Percentiles rank a stretch among this genome's conserved stretches.
These are phyloP conservation scores for Neurospora cerealis DNA, from an alignment of 495 filamentous ascomycete genomes.

Conservation along the genomic window DNA sequence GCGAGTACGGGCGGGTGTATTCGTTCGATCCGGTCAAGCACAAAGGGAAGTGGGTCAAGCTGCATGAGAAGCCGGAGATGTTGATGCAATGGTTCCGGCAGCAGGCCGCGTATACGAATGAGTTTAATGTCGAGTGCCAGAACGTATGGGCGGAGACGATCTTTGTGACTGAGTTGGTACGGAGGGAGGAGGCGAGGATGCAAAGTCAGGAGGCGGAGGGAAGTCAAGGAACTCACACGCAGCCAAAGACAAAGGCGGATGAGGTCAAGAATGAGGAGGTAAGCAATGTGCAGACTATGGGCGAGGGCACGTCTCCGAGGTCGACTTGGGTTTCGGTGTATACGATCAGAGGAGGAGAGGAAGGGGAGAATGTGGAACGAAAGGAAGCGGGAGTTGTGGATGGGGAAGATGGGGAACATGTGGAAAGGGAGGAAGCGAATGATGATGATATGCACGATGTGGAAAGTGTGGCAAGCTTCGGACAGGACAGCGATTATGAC, in stretches of 20 bases:
- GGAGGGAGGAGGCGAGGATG: neutral
- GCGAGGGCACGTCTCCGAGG: neutral
- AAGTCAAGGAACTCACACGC: neutral
- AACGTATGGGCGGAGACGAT: conserved; percentile 12
- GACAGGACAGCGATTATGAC: neutral
- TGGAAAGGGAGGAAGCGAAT: neutral
- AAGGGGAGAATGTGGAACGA: neutral
- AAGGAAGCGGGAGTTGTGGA: neutral
- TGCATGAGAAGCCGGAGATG: conserved; percentile 25
- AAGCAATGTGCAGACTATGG: neutral
- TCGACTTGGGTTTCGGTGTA: neutral
- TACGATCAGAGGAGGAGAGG: neutral
- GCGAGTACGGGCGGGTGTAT: conserved; percentile 25
- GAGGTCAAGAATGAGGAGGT: neutral
- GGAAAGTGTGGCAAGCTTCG: neutral
- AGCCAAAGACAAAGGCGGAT: neutral
- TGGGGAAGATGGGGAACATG: neutral
- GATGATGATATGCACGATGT: neutral
- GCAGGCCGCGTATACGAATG: conserved; percentile 23
- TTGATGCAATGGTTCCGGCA: conserved; percentile 19
- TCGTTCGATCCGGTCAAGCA: conserved; percentile 16
- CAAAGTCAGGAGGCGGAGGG: neutral
- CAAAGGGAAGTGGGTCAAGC: conserved; percentile 1
- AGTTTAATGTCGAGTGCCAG: conserved; percentile 22
- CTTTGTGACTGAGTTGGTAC: neutral